Evolutionary conservation across 148 eudicot species (phyloP), one percentile per base, ranked within the genome.

Genomic region (Dianthus caryophyllus): DNA sequence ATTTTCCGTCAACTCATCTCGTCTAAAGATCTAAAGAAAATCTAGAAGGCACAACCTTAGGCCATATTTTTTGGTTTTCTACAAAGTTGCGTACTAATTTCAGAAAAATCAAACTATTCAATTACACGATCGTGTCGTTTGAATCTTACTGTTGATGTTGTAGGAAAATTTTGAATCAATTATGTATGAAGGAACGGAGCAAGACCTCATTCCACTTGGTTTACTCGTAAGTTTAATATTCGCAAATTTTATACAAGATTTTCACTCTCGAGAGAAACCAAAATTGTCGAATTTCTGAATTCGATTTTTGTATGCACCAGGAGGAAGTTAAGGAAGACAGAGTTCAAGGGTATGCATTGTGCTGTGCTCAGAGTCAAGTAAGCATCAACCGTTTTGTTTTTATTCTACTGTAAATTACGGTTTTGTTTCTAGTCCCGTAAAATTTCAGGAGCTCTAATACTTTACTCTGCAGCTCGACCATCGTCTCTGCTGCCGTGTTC

Each of bases 201-300:
- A 76, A 75, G 96, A 92, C 80, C 82, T 89, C 65, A 89, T 92
- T 53, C 94, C 96, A 78, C 76, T 81, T 92, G 89, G 93, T 92
- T 52, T 85, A 85, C 72, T 96, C 96, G 98, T 92, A 66, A 81
- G 83, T 59, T 20, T 49, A 44, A 75, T 36, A 72, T 61, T 13
- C 16, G 39, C 6, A 0, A 0, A 10, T 53, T 52, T 62, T 10
- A 4, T 33, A 33, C n/a, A 33, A 7, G 2, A 36, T 17, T 24
- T 24, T 27, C 17, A 17, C 30, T n/a, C 6, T 10, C 16, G 15
- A 15, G 36, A 0, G 26, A 27, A 27, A 39, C 26, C 4, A 36
- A 20, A 15, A 22, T 11, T 41, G 20, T 15, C 18, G 20, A 29
- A 58, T 36, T 57, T 25, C 8, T n/a, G n/a, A 47, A 49, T 50